Evolutionary conservation across 805 yeast genomes (phyloP).

Genomic region (Candida schatavii): DNA sequence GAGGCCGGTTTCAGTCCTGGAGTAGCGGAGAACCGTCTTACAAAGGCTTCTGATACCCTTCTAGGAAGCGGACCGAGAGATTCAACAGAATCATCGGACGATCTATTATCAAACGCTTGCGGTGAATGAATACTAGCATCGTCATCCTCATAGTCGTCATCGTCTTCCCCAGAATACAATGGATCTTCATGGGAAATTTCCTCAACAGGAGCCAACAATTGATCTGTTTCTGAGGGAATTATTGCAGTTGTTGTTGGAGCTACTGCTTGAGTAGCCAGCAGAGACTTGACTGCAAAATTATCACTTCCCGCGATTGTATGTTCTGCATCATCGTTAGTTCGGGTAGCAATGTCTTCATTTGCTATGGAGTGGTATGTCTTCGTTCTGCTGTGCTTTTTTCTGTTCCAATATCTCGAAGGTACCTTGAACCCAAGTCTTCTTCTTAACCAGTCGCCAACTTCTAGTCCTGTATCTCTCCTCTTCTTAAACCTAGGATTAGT

Average conservation of each 20-base stretch:
- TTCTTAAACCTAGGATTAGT: slow-evolving; percentile 41
- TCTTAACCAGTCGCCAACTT: slow-evolving; percentile 37
- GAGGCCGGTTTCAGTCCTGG: slow-evolving; percentile 7
- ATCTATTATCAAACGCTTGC: not conserved
- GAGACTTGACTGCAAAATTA: not conserved
- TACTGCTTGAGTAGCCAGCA: not conserved
- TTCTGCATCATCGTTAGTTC: not conserved
- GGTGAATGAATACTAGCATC: not conserved
- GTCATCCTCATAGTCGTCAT: not conserved
- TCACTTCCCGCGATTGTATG: not conserved
- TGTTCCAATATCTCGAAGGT: slow-evolving; percentile 22
- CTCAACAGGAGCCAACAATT: not conserved
- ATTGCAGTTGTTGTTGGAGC: too few relatives aligned
- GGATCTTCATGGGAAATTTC: not conserved
- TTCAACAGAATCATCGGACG: slow-evolving; percentile 1
- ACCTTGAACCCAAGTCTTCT: slow-evolving; percentile 16
- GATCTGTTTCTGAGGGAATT: slow-evolving; percentile 1
- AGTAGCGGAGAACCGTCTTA: slow-evolving; percentile 5
- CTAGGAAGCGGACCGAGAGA: slow-evolving; percentile 2
- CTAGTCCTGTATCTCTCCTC: slow-evolving; percentile 44
- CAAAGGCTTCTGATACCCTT: not conserved
- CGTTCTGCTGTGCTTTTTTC: not conserved
- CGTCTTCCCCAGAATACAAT: not conserved
- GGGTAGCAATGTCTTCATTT: too few relatives aligned
- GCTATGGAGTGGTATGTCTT: not conserved